Conservation (phyloP, 345 rosid genomes). For the Corchorus olitorius region DNA sequence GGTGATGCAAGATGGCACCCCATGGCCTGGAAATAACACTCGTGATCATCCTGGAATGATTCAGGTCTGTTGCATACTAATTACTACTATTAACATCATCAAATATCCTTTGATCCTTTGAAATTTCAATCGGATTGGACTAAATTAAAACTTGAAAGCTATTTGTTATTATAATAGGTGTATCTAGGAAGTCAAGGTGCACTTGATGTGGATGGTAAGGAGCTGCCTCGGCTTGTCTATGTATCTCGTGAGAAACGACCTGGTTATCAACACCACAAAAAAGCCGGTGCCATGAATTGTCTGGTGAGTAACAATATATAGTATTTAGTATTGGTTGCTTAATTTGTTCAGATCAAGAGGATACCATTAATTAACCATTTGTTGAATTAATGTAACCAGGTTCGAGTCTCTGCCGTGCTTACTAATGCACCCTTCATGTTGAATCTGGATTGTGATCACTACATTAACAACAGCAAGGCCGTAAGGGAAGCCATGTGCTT, state of each 20-base stretch:
- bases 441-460: conserved; percentile 96
- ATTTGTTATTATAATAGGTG: conserved; percentile 56
- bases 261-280: conserved; percentile 93
- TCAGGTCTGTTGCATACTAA: conserved; percentile 49
- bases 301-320: conserved; percentile 52
- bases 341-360: neutral
- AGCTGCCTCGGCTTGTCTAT: conserved; percentile 82
- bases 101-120: neutral
- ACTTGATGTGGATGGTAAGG: conserved; percentile 88
- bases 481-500: conserved; percentile 97
- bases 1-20: conserved; percentile 99
- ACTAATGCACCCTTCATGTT: conserved; percentile 92
- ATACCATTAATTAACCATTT: neutral
- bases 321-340: neutral
- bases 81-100: neutral
- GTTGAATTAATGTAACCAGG: conserved; percentile 33
- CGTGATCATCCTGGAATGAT: conserved; percentile 99
- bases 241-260: conserved; percentile 98
- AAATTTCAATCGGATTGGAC: neutral
- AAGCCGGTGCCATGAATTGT: conserved; percentile 99
- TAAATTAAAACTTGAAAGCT: neutral
- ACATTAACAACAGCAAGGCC: conserved; percentile 89
- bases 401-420: conserved; percentile 95
- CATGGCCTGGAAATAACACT: conserved; percentile 98
- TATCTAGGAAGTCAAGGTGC: conserved; percentile 96